Evolutionary conservation across 495 filamentous ascomycete species (phyloP).

Genomic region (Aspergillus nidulans): DNA sequence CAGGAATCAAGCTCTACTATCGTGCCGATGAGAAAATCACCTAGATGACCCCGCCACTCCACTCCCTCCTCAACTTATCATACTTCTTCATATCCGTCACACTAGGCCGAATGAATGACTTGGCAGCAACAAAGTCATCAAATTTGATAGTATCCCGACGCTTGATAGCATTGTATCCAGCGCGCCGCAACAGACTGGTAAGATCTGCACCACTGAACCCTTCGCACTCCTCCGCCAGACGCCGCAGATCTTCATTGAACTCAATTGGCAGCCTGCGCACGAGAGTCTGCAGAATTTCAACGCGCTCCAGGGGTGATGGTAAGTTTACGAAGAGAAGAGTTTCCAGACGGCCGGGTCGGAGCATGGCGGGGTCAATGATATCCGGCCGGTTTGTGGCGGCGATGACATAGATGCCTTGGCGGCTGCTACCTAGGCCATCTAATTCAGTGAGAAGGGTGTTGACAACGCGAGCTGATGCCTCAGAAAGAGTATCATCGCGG

Average conservation of each 20-base stretch:
- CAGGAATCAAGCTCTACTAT: slow-evolving; percentile 2
- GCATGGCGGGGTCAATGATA: slow-evolving; percentile 94
- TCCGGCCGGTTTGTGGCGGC: slow-evolving; percentile 94
- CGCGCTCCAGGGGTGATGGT: slow-evolving; percentile 71
- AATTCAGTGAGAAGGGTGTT: slow-evolving; percentile 97
- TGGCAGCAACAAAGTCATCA: slow-evolving; percentile 74
- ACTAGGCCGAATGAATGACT: slow-evolving; percentile 68
- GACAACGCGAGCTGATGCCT: slow-evolving; percentile 83
- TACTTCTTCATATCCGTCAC: slow-evolving; percentile 74
- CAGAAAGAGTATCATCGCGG: slow-evolving; percentile 74
- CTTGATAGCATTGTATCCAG: slow-evolving; percentile 71
- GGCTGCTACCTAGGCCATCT: slow-evolving; percentile 71
- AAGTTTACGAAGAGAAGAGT: slow-evolving; percentile 88
- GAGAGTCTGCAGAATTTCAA: slow-evolving; percentile 78
- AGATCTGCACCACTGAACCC: slow-evolving; percentile 91
- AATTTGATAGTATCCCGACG: slow-evolving; percentile 55
- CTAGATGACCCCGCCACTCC: slow-evolving; percentile 38
- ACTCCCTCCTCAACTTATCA: slow-evolving; percentile 51
- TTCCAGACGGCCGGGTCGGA: slow-evolving; percentile 85
- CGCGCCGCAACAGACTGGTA: slow-evolving; percentile 68
- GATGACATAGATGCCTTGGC: slow-evolving; percentile 88
- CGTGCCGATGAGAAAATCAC: background rate
- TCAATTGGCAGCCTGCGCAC: slow-evolving; percentile 59
- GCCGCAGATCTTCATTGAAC: slow-evolving; percentile 40
- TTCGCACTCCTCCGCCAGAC: slow-evolving; percentile 69